Percentiles rank a stretch among this genome's conserved stretches.
Conservation (phyloP, 2,329 filamentous ascomycete genomes). For the Penicillium nordicum region DNA sequence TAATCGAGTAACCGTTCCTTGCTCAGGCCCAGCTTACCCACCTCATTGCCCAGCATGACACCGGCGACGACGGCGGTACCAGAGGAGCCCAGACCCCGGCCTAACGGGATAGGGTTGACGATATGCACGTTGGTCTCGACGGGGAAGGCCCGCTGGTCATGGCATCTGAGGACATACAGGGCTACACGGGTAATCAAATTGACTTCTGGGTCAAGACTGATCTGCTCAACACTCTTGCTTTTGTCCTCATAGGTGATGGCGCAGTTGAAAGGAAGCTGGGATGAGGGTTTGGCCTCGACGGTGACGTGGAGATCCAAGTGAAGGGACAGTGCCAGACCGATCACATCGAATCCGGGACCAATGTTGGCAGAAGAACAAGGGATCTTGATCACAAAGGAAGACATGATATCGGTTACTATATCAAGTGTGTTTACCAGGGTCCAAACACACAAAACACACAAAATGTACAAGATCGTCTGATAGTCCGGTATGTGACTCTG, state of each 20-base stretch:
- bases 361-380: slow-evolving; percentile 98
- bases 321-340: slow-evolving; percentile 85
- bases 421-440: neutral
- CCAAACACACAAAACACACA: neutral
- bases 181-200: slow-evolving; percentile 95
- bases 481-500: slow-evolving; percentile 17
- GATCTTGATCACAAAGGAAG: slow-evolving; percentile 68
- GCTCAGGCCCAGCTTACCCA: slow-evolving; percentile 72
- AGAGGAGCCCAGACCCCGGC: slow-evolving; percentile 88
- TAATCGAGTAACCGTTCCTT: slow-evolving; percentile 88
- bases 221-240: slow-evolving; percentile 66
- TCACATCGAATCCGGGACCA: slow-evolving; percentile 95
- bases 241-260: slow-evolving; percentile 85
- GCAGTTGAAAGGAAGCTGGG: slow-evolving; percentile 59
- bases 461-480: neutral
- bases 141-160: slow-evolving; percentile 81
- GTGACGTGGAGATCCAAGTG: slow-evolving; percentile 87
- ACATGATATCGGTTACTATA: slow-evolving; percentile 13
- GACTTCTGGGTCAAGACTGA: slow-evolving; percentile 76
- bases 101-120: slow-evolving; percentile 90
- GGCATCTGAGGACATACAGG: slow-evolving; percentile 89
- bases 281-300: slow-evolving; percentile 55
- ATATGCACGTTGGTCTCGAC: slow-evolving; percentile 86
- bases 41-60: slow-evolving; percentile 87
- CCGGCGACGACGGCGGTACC: slow-evolving; percentile 94